Evolutionary conservation across 495 filamentous ascomycete genomes (phyloP).

Genomic region (Aspergillus biplanus): DNA sequence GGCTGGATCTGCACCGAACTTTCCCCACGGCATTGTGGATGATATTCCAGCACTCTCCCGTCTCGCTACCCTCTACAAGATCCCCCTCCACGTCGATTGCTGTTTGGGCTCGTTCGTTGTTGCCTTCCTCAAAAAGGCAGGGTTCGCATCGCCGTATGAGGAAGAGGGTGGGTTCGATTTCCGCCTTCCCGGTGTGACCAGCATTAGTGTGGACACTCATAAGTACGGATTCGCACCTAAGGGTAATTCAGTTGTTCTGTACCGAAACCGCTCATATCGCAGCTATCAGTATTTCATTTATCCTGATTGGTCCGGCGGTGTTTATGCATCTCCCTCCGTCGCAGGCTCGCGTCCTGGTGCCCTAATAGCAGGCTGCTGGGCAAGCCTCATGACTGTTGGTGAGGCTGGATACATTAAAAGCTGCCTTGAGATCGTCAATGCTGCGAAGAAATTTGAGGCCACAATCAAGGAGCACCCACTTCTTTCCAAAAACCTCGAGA

Average conservation of each 20-base stretch:
- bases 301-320: slow-evolving; percentile 92
- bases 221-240: slow-evolving; percentile 99
- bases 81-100: slow-evolving; percentile 96
- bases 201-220: slow-evolving; percentile 95
- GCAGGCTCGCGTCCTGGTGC: slow-evolving; percentile 92
- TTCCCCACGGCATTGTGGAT: slow-evolving; percentile 97
- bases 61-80: slow-evolving; percentile 73
- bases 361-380: slow-evolving; percentile 93
- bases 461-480: slow-evolving; percentile 68
- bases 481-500: slow-evolving; percentile 70
- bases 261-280: slow-evolving; percentile 77
- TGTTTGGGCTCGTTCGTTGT: slow-evolving; percentile 95
- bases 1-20: slow-evolving; percentile 94
- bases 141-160: slow-evolving; percentile 65
- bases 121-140: slow-evolving; percentile 87
- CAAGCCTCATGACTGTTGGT: slow-evolving; percentile 82
- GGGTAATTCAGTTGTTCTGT: slow-evolving; percentile 89
- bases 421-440: slow-evolving; percentile 85
- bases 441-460: slow-evolving; percentile 79
- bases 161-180: slow-evolving; percentile 90
- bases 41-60: slow-evolving; percentile 86
- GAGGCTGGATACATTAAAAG: slow-evolving; percentile 86
- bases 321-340: slow-evolving; percentile 90
- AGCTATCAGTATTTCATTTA: slow-evolving; percentile 95
- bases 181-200: slow-evolving; percentile 88